Base-by-base conservation (phyloP, 768 basidiomycete genomes). In the Macrolepiota albuminosa region DNA sequence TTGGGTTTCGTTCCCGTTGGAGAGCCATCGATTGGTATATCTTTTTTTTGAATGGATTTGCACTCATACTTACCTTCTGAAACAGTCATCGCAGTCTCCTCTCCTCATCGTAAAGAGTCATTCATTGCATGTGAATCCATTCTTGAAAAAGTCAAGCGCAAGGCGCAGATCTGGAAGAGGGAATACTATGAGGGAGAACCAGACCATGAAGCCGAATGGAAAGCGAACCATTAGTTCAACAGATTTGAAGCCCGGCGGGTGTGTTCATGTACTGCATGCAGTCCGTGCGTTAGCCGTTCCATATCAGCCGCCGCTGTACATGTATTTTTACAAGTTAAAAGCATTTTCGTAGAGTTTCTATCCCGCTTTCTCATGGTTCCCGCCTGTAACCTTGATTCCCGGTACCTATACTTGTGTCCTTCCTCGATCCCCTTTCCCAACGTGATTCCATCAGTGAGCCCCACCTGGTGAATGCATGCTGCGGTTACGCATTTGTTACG, bases 81-180 rank as follows among this genome's bases (percentile, higher is more conserved):
- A 47, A 47, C 56, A 80, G 89, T 94, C 52, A 86, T 95, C 60
- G 88, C 89, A 1, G 91, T 93, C 4, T 88, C 91, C 3, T 87
- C 89, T 11, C 88, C 92, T 7, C 93, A 94, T 71, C 82, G 93
- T 36, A 86, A 84, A 65, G 91, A 91, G 68, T 87, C 90, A 7
- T 93, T 94, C 68, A 72, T 78, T 54, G 87, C 85, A 18, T 92
- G 90, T 70, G 92, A 94, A 71, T 83, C 76, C 65, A 84, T 95
- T 60, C 78, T 96, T n/a, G 94, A 96, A 70, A 81, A 86, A 59
- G 87, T 95, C 58, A 96, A 96, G 76, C 74, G 73, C 61, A 87
- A 84, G 67, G 91, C 81, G 45, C 93, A 92, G 71, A 89, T 95
- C 63, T 96, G 94, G 94, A 95, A 96, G 76, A 75, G 89, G 66